These are phyloP conservation scores for Ophiocytium majus DNA, from an alignment of 352 stramenopile genomes.

Conservation along the genomic window DNA sequence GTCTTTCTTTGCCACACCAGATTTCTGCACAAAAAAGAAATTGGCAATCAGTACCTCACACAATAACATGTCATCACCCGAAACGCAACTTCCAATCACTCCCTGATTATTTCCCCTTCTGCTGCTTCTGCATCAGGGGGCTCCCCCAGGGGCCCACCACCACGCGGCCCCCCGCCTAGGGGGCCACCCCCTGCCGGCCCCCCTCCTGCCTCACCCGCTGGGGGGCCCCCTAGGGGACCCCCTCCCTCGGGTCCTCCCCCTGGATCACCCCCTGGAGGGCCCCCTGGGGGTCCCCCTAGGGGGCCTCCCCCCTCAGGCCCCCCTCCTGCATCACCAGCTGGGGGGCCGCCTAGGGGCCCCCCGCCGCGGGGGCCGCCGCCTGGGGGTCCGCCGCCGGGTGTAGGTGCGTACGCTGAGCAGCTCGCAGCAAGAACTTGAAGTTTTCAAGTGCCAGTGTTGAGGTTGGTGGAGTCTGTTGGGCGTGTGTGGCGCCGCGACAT, in stretches of 20 bases:
- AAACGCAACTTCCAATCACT: too few relatives aligned
- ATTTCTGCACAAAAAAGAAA: too few relatives aligned
- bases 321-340: background rate
- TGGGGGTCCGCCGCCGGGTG: background rate
- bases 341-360: slow-evolving; percentile 21
- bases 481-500: too few relatives aligned
- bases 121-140: slow-evolving; percentile 15
- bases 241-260: background rate
- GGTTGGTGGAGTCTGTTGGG: too few relatives aligned
- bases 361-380: slow-evolving; percentile 28
- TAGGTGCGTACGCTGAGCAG: background rate
- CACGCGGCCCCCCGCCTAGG: background rate
- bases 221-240: slow-evolving; percentile 28
- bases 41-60: too few relatives aligned
- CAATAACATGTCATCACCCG: too few relatives aligned
- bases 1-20: too few relatives aligned
- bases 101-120: too few relatives aligned
- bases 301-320: background rate
- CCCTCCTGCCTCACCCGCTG: background rate
- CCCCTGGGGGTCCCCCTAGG: slow-evolving; percentile 28
- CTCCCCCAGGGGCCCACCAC: background rate
- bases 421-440: background rate
- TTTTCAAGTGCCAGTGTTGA: too few relatives aligned
- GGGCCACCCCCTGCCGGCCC: background rate
- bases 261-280: background rate